A percentile compares a stretch with the other conserved stretches of the same genome.
Evolutionary conservation across 1,139 yeast genomes (phyloP).

Genomic region (Candida pseudoviswanathii): DNA sequence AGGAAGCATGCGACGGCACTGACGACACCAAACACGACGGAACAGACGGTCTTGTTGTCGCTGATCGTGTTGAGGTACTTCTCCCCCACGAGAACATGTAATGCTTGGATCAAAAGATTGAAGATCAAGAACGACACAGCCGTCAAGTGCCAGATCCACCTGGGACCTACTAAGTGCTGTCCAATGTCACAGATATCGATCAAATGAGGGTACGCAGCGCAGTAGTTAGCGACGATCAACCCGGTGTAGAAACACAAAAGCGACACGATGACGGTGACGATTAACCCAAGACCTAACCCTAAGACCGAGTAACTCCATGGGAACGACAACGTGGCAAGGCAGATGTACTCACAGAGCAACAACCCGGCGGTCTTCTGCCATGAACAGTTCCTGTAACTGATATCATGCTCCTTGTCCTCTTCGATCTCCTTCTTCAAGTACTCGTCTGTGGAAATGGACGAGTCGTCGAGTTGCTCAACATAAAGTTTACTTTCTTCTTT

Average conservation of each 20-base stretch:
- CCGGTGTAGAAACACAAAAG: conserved; percentile 58
- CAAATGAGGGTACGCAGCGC: conserved; percentile 54
- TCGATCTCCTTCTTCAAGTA: conserved; percentile 14
- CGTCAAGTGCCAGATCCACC: conserved; percentile 59
- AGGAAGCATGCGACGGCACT: conserved; percentile 50
- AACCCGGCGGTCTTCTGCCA: conserved; percentile 63
- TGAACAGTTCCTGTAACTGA: conserved; percentile 55
- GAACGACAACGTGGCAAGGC: conserved; percentile 63
- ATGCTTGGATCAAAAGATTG: conserved; percentile 58
- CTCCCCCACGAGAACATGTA: conserved; percentile 63
- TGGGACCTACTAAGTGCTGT: conserved; percentile 53
- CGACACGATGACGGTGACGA: conserved; percentile 54
- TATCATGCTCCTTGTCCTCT: conserved; percentile 19
- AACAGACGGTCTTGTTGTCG: conserved; percentile 48
- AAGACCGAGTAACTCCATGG: conserved; percentile 66
- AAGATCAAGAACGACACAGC: conserved; percentile 56
- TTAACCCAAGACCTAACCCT: conserved; percentile 60
- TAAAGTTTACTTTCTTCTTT: not conserved
- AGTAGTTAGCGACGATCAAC: conserved; percentile 53
- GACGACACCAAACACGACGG: conserved; percentile 53
- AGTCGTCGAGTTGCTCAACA: not conserved
- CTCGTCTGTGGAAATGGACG: conserved; percentile 13
- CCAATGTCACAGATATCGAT: conserved; percentile 62
- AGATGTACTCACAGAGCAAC: conserved; percentile 60
- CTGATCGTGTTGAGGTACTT: conserved; percentile 58